Base-by-base conservation (phyloP, 2,329 filamentous ascomycete species). In the Cladophialophora exuberans region DNA sequence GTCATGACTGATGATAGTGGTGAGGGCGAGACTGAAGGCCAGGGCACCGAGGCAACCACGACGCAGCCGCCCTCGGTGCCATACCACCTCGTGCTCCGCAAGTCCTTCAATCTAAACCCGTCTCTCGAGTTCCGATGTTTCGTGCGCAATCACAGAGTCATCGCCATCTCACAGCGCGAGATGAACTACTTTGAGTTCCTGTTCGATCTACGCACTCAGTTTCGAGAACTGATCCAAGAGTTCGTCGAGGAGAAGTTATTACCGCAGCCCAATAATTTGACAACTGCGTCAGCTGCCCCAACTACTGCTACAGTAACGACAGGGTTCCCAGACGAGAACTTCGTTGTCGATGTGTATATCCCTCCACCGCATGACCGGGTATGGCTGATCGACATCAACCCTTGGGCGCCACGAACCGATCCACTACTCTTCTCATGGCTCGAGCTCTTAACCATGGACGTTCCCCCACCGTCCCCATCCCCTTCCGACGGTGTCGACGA, bases 91-190 rank as follows among this genome's bases (percentile, higher is more conserved):
- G 87, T 97, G 2, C 82, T 99, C 7, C 85, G 94, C 28, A 90
- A 95, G 69, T 93, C 89, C 73, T 89, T 96, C 72, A 86, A 86
- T 60, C 85, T 94, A 51, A 94, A 97, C 69, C 90, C 92, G 0
- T 88, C 90, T 0, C 83, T 97, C 55, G 94, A 99, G 70, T 99
- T 99, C 72, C 84, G 94, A 20, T 97, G 92, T 70, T 99, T 97
- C 67, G 94, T 97, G 33, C 89, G 93, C 65, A 80, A 91, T 54
- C 81, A 90, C 9, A 83, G 83, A 50, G 79, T 99, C 13, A 80
- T 99, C 35, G 91, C 85, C 56, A 85, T 97, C 54, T 89, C 87
- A 28, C 94, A 97, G 73, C 84, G 94, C 4, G 93, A 97, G 69
- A 80, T 93, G 47, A 96, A 96, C 67, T 83, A 94, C 74, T 97